These are phyloP conservation scores for Pichia phayaonensis DNA, from an alignment of 805 yeast species.

Conservation along the genomic window DNA sequence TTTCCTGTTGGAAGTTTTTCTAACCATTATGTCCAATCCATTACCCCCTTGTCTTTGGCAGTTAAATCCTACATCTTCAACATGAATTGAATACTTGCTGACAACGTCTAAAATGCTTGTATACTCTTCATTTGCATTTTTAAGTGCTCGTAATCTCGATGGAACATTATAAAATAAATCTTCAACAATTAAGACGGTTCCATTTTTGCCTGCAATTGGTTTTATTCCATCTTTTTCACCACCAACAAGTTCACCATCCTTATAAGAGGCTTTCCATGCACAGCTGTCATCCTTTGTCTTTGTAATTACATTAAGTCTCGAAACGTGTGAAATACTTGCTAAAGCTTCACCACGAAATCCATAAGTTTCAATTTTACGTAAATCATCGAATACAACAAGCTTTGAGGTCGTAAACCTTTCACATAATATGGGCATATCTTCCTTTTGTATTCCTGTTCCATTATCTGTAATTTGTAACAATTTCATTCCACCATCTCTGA, in stretches of 20 bases:
- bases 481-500: conserved; percentile 90
- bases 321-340: conserved; percentile 86
- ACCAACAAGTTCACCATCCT: conserved; percentile 49
- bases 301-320: conserved; percentile 74
- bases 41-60: conserved; percentile 62
- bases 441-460: conserved; percentile 71
- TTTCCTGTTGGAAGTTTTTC: conserved; percentile 39
- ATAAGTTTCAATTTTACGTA: conserved; percentile 62
- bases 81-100: conserved; percentile 76
- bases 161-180: conserved; percentile 88
- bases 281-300: conserved; percentile 52
- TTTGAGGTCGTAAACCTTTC: conserved; percentile 92
- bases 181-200: conserved; percentile 80
- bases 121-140: conserved; percentile 66
- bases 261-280: conserved; percentile 66
- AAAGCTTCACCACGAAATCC: conserved; percentile 97
- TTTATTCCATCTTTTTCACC: conserved; percentile 36
- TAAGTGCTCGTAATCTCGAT: conserved; percentile 61
- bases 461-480: conserved; percentile 82
- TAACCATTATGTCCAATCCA: conserved; percentile 48
- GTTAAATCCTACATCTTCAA: conserved; percentile 59
- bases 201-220: conserved; percentile 80
- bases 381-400: conserved; percentile 64
- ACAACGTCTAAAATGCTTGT: conserved; percentile 72
- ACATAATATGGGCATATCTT: conserved; percentile 74